Percentiles rank a stretch among this genome's conserved stretches.
These are phyloP conservation scores for Podaxis pistillaris DNA, from an alignment of 768 basidiomycete species.

Conservation along the genomic window DNA sequence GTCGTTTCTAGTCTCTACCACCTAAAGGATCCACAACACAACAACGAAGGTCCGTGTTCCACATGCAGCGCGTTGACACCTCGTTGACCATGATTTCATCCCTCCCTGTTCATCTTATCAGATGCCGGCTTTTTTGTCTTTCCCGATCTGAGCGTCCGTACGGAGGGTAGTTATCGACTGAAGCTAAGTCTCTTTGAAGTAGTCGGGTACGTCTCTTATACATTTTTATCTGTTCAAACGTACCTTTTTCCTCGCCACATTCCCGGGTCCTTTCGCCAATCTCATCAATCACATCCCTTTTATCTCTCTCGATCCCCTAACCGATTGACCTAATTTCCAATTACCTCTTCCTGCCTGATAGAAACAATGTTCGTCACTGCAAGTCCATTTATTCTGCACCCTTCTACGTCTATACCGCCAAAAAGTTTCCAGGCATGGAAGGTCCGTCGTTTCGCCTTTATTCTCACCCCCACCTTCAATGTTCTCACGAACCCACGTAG, in stretches of 20 bases:
- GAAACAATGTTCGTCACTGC: constrained; percentile 86
- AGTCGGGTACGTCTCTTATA: constrained; percentile 63
- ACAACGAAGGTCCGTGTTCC: constrained; percentile 39
- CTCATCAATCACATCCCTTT: not conserved
- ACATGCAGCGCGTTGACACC: not conserved
- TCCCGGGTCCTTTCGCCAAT: constrained; percentile 5
- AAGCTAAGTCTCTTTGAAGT: constrained; percentile 82
- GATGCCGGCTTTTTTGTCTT: constrained; percentile 97
- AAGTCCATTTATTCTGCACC: constrained; percentile 85
- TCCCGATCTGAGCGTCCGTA: constrained; percentile 88
- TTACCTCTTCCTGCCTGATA: constrained; percentile 26
- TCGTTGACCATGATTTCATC: not conserved
- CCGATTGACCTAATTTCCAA: not conserved
- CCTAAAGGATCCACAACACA: constrained; percentile 67
- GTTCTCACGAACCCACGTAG: constrained; percentile 35
- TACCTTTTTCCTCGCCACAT: constrained; percentile 7
- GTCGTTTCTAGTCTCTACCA: constrained; percentile 92
- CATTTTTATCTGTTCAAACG: not conserved
- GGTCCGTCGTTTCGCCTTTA: constrained; percentile 42
- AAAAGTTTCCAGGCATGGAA: constrained; percentile 97
- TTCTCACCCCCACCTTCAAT: not conserved
- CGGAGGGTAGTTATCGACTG: constrained; percentile 86
- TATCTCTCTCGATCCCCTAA: not conserved
- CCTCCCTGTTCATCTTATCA: constrained; percentile 29
- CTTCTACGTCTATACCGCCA: constrained; percentile 94